Conservation (phyloP, 208 protist genomes). For the Acanthamoeba triangularis region DNA sequence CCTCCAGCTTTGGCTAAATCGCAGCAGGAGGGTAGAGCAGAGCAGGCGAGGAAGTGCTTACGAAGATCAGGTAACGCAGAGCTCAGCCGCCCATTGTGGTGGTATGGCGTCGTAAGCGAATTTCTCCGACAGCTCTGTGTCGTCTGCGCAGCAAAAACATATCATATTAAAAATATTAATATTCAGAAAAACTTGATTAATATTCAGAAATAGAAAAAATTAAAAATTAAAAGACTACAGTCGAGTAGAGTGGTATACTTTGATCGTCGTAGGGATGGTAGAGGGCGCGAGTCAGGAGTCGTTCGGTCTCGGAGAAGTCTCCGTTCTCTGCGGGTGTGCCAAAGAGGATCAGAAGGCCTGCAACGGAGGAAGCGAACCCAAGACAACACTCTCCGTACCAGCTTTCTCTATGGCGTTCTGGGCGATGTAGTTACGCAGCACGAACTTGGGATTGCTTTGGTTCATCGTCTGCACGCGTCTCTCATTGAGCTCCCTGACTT, state of each 20-base stretch:
- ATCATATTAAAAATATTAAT: too few relatives aligned
- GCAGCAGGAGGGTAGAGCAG: too few relatives aligned
- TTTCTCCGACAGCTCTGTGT: slow-evolving; percentile 26
- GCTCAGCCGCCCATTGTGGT: slow-evolving; percentile 66
- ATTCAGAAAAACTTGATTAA: too few relatives aligned
- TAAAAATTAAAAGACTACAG: too few relatives aligned
- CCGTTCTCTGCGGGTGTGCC: not conserved
- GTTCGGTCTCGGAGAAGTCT: slow-evolving; percentile 22
- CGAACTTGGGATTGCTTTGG: slow-evolving; percentile 60
- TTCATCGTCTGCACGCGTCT: slow-evolving; percentile 66
- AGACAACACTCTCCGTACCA: too few relatives aligned
- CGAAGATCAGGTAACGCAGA: slow-evolving; percentile 77
- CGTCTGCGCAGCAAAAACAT: too few relatives aligned
- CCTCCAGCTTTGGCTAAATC: too few relatives aligned
- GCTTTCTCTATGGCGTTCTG: slow-evolving; percentile 75
- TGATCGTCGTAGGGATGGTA: slow-evolving; percentile 1
- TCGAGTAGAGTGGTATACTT: too few relatives aligned
- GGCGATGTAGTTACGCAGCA: slow-evolving; percentile 77
- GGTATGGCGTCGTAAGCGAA: slow-evolving; percentile 53
- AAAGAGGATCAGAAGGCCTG: not conserved
- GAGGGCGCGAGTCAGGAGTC: slow-evolving; percentile 44
- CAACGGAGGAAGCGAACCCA: not conserved
- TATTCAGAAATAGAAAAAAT: too few relatives aligned
- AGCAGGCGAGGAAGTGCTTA: slow-evolving; percentile 54
- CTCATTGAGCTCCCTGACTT: slow-evolving; percentile 24